These are phyloP conservation scores for Sporothrix globosa DNA, from an alignment of 2,329 filamentous ascomycete genomes.

Conservation along the genomic window DNA sequence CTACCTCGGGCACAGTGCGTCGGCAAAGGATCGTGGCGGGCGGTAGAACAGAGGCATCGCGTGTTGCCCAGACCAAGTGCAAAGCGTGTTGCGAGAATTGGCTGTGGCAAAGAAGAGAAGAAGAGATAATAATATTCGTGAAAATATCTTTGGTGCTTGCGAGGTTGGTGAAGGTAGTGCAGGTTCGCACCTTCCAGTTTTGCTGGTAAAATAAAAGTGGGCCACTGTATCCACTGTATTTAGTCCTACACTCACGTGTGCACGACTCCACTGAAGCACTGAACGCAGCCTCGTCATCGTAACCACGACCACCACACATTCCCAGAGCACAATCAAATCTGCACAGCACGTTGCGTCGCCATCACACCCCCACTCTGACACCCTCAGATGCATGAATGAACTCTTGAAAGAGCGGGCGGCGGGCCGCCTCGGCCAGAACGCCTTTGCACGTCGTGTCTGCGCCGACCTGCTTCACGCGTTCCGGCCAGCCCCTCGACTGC, in stretches of 20 bases:
- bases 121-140: too few relatives aligned
- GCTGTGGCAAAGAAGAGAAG: background rate
- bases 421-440: constrained; percentile 65
- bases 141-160: background rate
- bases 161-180: background rate
- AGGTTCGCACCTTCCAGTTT: background rate
- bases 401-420: constrained; percentile 75
- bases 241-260: too few relatives aligned
- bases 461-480: constrained; percentile 70
- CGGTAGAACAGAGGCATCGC: constrained; percentile 17
- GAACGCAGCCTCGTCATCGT: constrained; percentile 10
- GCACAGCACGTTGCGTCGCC: background rate
- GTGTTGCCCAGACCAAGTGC: constrained; percentile 2
- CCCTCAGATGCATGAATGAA: constrained; percentile 63
- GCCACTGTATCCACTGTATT: background rate
- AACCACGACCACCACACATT: background rate
- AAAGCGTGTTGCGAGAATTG: background rate
- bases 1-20: constrained; percentile 29
- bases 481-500: constrained; percentile 65
- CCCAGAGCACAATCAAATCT: background rate
- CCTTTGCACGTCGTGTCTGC: constrained; percentile 67
- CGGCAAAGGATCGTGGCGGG: constrained; percentile 18
- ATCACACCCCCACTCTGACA: background rate
- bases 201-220: constrained; percentile 20
- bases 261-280: background rate